A percentile compares a stretch with the other conserved stretches of the same genome.
Evolutionary conservation across 345 rosid genomes (phyloP).

Genomic region (Lepidium aucheri): DNA sequence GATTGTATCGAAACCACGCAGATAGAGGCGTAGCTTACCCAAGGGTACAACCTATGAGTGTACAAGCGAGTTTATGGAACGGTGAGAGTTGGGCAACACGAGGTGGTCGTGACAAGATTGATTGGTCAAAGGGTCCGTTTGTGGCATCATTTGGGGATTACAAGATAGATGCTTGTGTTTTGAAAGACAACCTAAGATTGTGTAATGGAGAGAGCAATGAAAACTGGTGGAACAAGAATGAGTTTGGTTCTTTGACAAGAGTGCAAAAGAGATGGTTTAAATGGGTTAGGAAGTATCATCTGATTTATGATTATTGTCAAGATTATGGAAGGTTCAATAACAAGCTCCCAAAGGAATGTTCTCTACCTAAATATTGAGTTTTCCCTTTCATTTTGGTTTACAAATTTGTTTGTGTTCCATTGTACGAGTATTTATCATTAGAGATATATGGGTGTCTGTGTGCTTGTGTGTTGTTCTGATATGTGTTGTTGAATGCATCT

Average conservation of each 20-base stretch:
- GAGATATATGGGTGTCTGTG: too few relatives aligned
- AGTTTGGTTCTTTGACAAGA: slow-evolving; percentile 38
- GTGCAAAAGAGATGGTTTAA: slow-evolving; percentile 63
- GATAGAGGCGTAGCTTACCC: slow-evolving; percentile 72
- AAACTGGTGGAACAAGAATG: slow-evolving; percentile 70
- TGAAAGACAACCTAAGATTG: slow-evolving; percentile 50
- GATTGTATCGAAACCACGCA: slow-evolving; percentile 66
- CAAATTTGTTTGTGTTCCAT: not conserved
- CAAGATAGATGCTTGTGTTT: slow-evolving; percentile 64
- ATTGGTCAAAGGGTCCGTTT: slow-evolving; percentile 78
- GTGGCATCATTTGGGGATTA: slow-evolving; percentile 56
- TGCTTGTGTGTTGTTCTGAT: too few relatives aligned
- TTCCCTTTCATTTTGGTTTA: not conserved
- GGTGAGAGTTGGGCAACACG: slow-evolving; percentile 90
- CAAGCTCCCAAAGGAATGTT: slow-evolving; percentile 67
- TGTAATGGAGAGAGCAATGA: slow-evolving; percentile 44
- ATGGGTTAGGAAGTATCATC: slow-evolving; percentile 69
- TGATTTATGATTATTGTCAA: slow-evolving; percentile 79
- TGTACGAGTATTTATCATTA: not conserved
- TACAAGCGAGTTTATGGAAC: slow-evolving; percentile 64
- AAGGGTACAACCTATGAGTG: slow-evolving; percentile 64
- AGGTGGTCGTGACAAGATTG: slow-evolving; percentile 63
- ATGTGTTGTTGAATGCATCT: too few relatives aligned
- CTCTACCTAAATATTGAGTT: slow-evolving; percentile 54
- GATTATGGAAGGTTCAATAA: slow-evolving; percentile 57